A percentile compares a stretch with the other conserved stretches of the same genome.
Evolutionary conservation across 2,329 filamentous ascomycete genomes (phyloP).

Genomic region (Calonectria honghensis): DNA sequence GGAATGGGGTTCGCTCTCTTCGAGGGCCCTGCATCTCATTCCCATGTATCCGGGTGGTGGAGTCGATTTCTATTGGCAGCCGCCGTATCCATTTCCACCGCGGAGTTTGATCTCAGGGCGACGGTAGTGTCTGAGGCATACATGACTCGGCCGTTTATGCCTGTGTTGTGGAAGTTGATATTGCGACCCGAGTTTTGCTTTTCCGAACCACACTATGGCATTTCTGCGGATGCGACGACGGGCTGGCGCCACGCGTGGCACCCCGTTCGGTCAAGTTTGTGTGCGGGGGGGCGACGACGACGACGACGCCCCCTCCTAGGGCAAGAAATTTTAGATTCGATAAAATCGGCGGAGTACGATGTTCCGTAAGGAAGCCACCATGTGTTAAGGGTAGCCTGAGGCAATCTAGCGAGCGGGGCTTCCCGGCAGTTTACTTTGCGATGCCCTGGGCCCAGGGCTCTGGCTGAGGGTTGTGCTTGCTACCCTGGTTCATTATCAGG

Average conservation of each 20-base stretch:
- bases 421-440: conserved; percentile 24
- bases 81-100: background rate
- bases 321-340: background rate
- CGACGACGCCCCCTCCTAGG: conserved; percentile 1
- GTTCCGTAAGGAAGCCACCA: conserved; percentile 16
- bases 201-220: conserved; percentile 7
- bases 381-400: conserved; percentile 2
- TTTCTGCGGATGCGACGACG: background rate
- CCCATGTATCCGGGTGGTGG: conserved; percentile 26
- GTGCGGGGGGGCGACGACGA: background rate
- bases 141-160: conserved; percentile 28
- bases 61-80: conserved; percentile 11
- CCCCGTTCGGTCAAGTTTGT: background rate
- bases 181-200: conserved; percentile 21
- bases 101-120: background rate
- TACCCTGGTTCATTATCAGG: conserved; percentile 20
- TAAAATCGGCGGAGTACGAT: conserved; percentile 4
- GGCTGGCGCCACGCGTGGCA: conserved; percentile 6
- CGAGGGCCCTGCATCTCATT: conserved; percentile 7
- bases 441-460: conserved; percentile 7
- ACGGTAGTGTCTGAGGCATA: conserved; percentile 10
- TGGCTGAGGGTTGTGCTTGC: conserved; percentile 16
- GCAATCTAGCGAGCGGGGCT: conserved; percentile 20
- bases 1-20: conserved; percentile 23
- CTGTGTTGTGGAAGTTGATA: conserved; percentile 26